Conservation (phyloP, 768 basidiomycete species). For the Hygrocybe coccinea region DNA sequence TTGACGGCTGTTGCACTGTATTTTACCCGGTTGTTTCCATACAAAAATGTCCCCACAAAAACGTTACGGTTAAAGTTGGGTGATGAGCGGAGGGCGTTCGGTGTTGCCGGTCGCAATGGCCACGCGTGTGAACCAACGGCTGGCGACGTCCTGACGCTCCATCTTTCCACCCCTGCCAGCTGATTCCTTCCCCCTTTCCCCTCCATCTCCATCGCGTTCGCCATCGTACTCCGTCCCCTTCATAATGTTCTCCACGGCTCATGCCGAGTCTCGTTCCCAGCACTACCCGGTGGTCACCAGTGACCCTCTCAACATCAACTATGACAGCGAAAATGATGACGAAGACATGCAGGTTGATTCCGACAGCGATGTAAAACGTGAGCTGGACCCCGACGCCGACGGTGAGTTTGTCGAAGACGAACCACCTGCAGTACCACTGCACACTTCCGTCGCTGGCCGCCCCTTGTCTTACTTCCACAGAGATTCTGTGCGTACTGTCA, state of each 20-base stretch:
- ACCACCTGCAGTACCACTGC: conserved; percentile 31
- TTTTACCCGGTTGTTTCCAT: not conserved
- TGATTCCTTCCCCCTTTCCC: not conserved
- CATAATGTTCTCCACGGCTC: conserved; percentile 23
- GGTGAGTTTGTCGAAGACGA: conserved; percentile 60
- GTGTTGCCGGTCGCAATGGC: conserved; percentile 9
- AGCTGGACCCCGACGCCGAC: conserved; percentile 58
- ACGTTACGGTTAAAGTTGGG: not conserved
- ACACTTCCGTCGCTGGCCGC: conserved; percentile 30
- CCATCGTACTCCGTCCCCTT: conserved; percentile 26
- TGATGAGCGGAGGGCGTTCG: conserved; percentile 9
- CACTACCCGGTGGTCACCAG: conserved; percentile 17
- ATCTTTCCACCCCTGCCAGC: conserved; percentile 5
- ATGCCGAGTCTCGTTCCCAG: conserved; percentile 6
- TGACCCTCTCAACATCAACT: conserved; percentile 49
- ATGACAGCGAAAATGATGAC: conserved; percentile 50
- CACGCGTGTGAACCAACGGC: conserved; percentile 8
- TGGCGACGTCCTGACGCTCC: conserved; percentile 8
- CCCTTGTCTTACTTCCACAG: conserved; percentile 30
- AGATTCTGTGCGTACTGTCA: conserved; percentile 38
- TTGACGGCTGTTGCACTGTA: not conserved
- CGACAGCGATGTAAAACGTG: conserved; percentile 43
- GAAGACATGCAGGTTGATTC: conserved; percentile 73
- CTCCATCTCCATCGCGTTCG: not conserved
- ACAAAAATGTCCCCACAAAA: not conserved